Evolutionary conservation across 129 eudicot species (phyloP), one percentile per base, ranked within the genome.

Genomic region (Helichrysum umbraculigerum): DNA sequence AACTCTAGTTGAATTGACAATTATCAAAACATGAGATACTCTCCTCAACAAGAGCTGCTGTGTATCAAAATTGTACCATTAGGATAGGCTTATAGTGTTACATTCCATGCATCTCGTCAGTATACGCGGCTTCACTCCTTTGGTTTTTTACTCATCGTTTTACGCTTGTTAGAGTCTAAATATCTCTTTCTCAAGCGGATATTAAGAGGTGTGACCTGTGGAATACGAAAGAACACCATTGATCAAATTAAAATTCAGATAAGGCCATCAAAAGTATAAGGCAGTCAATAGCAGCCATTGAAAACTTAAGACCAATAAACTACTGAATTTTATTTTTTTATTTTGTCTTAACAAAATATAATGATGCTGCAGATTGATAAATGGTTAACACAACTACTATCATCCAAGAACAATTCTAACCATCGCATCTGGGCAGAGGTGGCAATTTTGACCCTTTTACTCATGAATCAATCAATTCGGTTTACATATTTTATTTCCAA

Each of bases 161-260:
- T 93, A 52, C 96, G 89, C 88, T 86, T 90, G 82, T 83, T 90
- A 1, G 83, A 86, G 82, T 93, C 98, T 63, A 93, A 85, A 84
- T 86, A 85, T 85, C 75, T 87, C 85, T 93, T 93, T 66, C 96
- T 93, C 72, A 93, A 78, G 77, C 95, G 90, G 57, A 93, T 88
- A 50, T 87, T 70, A 37, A 80, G 89, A 56, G 98, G 98, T 2
- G 98, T 93, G 78, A 90, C 98, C 96, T 93, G 90, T 21, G 19
- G 17, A 62, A 39, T 7, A 52, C 10, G 7, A 29, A 57, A 6
- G 35, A 35, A 28, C 10, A 19, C 10, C 20, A 52, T 72, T 39
- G 16, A 74, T 70, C 54, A 70, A 14, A 6, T 28, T 41, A 8
- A 51, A 33, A 11, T 66, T 29, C 5, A 17, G 25, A 4, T 32